Percentiles rank a stretch among this genome's conserved stretches.
These are phyloP conservation scores for Xylaria digitata DNA, from an alignment of 2,329 filamentous ascomycete genomes.

Conservation along the genomic window DNA sequence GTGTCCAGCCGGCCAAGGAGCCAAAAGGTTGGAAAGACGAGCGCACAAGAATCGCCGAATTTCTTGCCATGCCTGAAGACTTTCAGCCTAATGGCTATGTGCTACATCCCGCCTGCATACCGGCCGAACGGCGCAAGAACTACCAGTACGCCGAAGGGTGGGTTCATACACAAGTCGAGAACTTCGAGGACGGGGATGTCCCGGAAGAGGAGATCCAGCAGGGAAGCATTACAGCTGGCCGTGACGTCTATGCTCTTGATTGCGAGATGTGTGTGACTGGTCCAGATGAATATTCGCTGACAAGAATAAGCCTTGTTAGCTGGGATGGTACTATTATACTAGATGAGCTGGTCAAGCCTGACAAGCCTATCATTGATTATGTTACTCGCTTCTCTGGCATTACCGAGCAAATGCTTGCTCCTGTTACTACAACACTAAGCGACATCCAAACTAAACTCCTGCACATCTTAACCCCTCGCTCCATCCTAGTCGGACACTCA, in stretches of 20 bases:
- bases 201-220: conserved; percentile 78
- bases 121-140: conserved; percentile 66
- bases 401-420: conserved; percentile 83
- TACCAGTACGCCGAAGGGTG: conserved; percentile 75
- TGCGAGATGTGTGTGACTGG: conserved; percentile 98
- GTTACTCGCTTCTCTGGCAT: conserved; percentile 93
- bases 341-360: conserved; percentile 92
- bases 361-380: conserved; percentile 90
- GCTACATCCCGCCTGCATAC: conserved; percentile 81
- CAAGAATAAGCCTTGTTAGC: conserved; percentile 84
- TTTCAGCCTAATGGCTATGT: conserved; percentile 86
- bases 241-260: conserved; percentile 83
- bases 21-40: conserved; percentile 77
- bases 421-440: conserved; percentile 82
- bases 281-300: conserved; percentile 82
- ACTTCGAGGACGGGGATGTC: conserved; percentile 73
- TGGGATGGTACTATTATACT: conserved; percentile 87
- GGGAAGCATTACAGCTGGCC: conserved; percentile 85
- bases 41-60: conserved; percentile 84
- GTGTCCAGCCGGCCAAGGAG: conserved; percentile 70
- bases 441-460: conserved; percentile 87
- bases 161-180: conserved; percentile 80
- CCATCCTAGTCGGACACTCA: conserved; percentile 83
- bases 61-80: conserved; percentile 77
- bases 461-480: conserved; percentile 74